Percentiles rank a stretch among this genome's conserved stretches.
These are phyloP conservation scores for Colletotrichum acutatum DNA, from an alignment of 2,329 filamentous ascomycete species.

Conservation along the genomic window DNA sequence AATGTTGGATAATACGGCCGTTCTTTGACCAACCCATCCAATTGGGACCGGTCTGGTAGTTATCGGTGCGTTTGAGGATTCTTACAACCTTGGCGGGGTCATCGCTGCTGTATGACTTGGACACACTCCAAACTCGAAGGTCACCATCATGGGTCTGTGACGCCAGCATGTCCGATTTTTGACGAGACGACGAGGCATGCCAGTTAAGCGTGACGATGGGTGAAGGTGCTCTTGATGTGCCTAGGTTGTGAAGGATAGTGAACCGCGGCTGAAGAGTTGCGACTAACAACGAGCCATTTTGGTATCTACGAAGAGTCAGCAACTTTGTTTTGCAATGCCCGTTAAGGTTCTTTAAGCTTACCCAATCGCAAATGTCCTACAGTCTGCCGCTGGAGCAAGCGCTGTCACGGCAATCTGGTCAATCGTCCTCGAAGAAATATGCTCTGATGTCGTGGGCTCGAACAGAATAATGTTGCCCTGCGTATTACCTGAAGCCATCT, in stretches of 20 bases:
- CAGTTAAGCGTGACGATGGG: conserved; percentile 88
- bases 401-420: conserved; percentile 94
- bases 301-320: conserved; percentile 70
- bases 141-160: conserved; percentile 93
- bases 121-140: conserved; percentile 94
- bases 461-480: conserved; percentile 96
- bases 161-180: conserved; percentile 98
- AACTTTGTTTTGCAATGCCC: neutral
- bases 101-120: conserved; percentile 77
- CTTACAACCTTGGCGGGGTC: conserved; percentile 90
- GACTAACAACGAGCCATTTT: conserved; percentile 93
- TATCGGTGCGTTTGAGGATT: conserved; percentile 83
- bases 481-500: conserved; percentile 74
- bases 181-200: conserved; percentile 95
- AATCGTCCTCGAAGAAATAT: conserved; percentile 90
- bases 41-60: conserved; percentile 79
- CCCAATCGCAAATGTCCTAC: conserved; percentile 96
- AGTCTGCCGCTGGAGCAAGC: conserved; percentile 88
- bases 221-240: conserved; percentile 84
- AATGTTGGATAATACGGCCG: conserved; percentile 92
- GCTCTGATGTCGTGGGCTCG: conserved; percentile 91
- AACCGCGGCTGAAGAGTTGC: conserved; percentile 91
- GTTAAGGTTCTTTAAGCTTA: conserved; percentile 53
- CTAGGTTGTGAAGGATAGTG: conserved; percentile 92
- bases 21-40: conserved; percentile 99